Conservation (phyloP, 2,329 filamentous ascomycete genomes). For the Aspergillus sp. region DNA sequence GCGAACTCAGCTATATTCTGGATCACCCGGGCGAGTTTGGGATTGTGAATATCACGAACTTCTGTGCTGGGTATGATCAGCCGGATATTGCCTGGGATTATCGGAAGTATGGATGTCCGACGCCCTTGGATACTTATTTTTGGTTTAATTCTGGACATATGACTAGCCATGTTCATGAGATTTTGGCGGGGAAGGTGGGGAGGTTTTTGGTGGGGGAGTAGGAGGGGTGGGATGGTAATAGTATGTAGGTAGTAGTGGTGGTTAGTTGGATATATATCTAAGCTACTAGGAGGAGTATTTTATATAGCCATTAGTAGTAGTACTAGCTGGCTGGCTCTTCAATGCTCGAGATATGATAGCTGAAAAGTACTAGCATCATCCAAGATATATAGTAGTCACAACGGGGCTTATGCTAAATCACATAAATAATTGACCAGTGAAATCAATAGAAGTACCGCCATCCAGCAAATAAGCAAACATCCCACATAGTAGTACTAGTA, state of each 20-base stretch:
- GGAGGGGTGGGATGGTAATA: background rate
- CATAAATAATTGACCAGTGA: too few relatives aligned
- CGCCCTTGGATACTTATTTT: slow-evolving; percentile 47
- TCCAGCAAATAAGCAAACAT: too few relatives aligned
- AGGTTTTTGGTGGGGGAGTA: slow-evolving; percentile 15
- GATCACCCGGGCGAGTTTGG: slow-evolving; percentile 45
- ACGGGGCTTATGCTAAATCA: too few relatives aligned
- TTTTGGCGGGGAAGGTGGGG: slow-evolving; percentile 35
- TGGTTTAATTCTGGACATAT: slow-evolving; percentile 54
- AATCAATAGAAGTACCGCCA: too few relatives aligned
- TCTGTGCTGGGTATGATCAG: slow-evolving; percentile 49
- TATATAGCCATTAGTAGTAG: too few relatives aligned
- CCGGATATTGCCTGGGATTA: slow-evolving; percentile 49
- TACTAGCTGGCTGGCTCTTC: too few relatives aligned
- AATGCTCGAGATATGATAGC: too few relatives aligned
- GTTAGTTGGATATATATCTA: background rate
- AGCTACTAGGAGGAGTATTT: too few relatives aligned
- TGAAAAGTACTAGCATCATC: too few relatives aligned
- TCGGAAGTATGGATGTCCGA: slow-evolving; percentile 47
- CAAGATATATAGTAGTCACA: too few relatives aligned
- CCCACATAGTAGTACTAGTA: too few relatives aligned
- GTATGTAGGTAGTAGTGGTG: background rate
- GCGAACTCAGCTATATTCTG: slow-evolving; percentile 45
- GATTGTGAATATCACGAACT: slow-evolving; percentile 50
- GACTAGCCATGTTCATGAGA: slow-evolving; percentile 45